Percentiles rank a stretch among this genome's conserved stretches.
These are phyloP conservation scores for Candida rishiriensis DNA, from an alignment of 805 yeast species.

Conservation along the genomic window DNA sequence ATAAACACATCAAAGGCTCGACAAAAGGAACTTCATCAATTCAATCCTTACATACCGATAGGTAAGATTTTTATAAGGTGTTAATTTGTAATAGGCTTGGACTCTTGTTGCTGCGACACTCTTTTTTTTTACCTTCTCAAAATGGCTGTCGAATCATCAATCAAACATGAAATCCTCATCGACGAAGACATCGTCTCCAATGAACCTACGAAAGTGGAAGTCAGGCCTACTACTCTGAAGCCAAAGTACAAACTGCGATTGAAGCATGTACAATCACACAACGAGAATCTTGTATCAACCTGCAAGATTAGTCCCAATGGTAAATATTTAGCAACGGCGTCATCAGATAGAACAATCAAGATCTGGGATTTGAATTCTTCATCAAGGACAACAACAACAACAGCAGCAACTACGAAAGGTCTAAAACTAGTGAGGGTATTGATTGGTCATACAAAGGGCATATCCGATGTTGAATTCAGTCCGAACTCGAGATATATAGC, in stretches of 20 bases:
- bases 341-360: slow-evolving; percentile 55
- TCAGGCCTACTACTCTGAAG: neutral
- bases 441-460: slow-evolving; percentile 62
- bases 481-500: slow-evolving; percentile 72
- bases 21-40: too few relatives aligned
- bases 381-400: slow-evolving; percentile 3
- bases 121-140: too few relatives aligned
- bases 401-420: neutral
- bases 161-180: too few relatives aligned
- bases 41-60: too few relatives aligned
- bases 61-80: too few relatives aligned
- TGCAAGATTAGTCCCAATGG: slow-evolving; percentile 64
- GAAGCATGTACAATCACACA: slow-evolving; percentile 8
- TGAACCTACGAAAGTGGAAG: too few relatives aligned
- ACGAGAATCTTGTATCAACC: slow-evolving; percentile 33
- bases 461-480: slow-evolving; percentile 74
- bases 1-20: too few relatives aligned
- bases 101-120: too few relatives aligned
- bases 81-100: too few relatives aligned
- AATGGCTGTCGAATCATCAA: too few relatives aligned
- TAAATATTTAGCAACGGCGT: slow-evolving; percentile 47
- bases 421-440: slow-evolving; percentile 34
- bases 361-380: slow-evolving; percentile 42
- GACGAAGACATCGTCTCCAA: too few relatives aligned
- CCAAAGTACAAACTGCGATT: slow-evolving; percentile 12